Evolutionary conservation across 768 basidiomycete species (phyloP).

Genomic region (Mycena alexandri): DNA sequence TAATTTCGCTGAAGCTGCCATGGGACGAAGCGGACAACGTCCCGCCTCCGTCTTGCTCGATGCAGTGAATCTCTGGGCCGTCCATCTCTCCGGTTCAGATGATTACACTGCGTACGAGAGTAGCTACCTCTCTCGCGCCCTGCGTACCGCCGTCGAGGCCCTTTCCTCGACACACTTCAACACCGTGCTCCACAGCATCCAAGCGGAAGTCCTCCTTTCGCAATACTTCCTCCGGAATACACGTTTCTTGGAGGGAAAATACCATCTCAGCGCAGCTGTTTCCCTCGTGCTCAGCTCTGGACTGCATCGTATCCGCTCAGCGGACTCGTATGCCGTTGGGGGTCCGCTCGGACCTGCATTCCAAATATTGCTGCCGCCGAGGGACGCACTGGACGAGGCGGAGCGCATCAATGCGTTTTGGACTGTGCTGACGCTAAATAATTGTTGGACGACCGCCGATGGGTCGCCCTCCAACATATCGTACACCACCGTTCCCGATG

Average conservation of each 20-base stretch:
- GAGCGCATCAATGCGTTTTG: constrained; percentile 48
- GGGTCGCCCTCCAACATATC: constrained; percentile 47
- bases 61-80: constrained; percentile 36
- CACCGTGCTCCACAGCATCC: constrained; percentile 51
- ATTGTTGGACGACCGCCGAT: constrained; percentile 49
- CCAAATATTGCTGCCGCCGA: constrained; percentile 44
- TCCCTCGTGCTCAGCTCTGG: constrained; percentile 46
- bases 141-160: constrained; percentile 32
- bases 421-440: constrained; percentile 51
- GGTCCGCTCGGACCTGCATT: constrained; percentile 25
- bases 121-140: constrained; percentile 35
- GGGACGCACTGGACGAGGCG: constrained; percentile 49
- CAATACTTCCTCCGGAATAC: constrained; percentile 60
- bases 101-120: constrained; percentile 30
- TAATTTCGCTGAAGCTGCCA: constrained; percentile 47
- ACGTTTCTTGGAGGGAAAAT: constrained; percentile 59
- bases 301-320: constrained; percentile 46
- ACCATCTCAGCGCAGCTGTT: constrained; percentile 55
- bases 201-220: constrained; percentile 58
- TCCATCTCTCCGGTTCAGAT: constrained; percentile 35
- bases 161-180: constrained; percentile 39
- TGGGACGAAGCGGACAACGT: constrained; percentile 39
- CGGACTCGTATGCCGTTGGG: constrained; percentile 23
- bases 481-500: constrained; percentile 44
- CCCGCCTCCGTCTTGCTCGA: constrained; percentile 34